Evolutionary conservation across 1,284 basidiomycete species (phyloP).

Genomic region (Ceratobasidium sp.): DNA sequence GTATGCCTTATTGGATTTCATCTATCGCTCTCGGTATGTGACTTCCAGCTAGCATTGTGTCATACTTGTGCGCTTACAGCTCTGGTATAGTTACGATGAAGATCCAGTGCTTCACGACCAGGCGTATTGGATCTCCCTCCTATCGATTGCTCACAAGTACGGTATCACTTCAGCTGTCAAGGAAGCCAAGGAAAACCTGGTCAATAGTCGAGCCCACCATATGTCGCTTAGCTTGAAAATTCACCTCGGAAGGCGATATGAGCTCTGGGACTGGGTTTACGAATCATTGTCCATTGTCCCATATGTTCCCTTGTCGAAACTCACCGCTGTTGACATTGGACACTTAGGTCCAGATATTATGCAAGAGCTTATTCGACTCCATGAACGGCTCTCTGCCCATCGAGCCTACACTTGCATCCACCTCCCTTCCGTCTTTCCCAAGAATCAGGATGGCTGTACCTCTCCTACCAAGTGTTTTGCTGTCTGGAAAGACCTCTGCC

Average conservation of each 20-base stretch:
- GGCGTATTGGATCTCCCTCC: neutral
- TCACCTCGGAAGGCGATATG: neutral
- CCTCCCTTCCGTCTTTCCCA: neutral
- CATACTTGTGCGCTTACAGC: too few species aligned
- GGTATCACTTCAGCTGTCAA: neutral
- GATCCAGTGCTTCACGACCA: neutral
- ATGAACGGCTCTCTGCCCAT: neutral
- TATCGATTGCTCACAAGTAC: conserved; percentile 6
- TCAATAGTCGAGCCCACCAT: neutral
- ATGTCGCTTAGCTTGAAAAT: neutral
- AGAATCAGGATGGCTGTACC: neutral
- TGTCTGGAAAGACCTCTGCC: neutral
- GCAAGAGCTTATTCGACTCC: neutral
- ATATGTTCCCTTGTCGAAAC: neutral
- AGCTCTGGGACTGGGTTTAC: conserved; percentile 1
- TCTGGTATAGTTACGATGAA: neutral
- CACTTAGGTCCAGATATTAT: neutral
- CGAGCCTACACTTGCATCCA: neutral
- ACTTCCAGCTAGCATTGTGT: too few species aligned
- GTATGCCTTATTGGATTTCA: too few species aligned
- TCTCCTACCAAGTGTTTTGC: neutral
- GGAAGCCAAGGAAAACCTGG: neutral
- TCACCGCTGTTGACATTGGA: neutral
- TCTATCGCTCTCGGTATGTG: too few species aligned
- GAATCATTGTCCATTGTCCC: neutral